These are phyloP conservation scores for Stellera chamaejasme DNA, from an alignment of 345 rosid genomes.

Conservation along the genomic window DNA sequence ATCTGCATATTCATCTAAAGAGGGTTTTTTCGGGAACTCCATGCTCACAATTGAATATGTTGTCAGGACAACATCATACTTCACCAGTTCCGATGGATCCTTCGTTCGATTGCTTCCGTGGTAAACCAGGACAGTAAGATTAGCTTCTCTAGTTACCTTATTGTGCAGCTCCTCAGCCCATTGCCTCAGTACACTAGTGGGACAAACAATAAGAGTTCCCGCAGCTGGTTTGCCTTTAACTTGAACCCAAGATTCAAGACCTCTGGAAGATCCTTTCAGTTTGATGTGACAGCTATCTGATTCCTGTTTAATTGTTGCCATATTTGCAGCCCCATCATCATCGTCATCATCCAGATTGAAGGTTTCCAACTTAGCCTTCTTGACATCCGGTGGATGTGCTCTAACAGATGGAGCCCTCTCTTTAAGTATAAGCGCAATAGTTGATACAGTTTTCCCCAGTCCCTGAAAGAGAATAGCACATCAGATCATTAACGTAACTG, in stretches of 20 bases:
- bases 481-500: background rate
- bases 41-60: slow-evolving; percentile 92
- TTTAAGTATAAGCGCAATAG: slow-evolving; percentile 88
- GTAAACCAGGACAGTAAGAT: slow-evolving; percentile 73
- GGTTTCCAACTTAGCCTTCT: slow-evolving; percentile 40
- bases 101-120: slow-evolving; percentile 88
- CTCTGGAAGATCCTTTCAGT: slow-evolving; percentile 14
- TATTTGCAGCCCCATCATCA: slow-evolving; percentile 24
- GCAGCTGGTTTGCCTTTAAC: slow-evolving; percentile 77
- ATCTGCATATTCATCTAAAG: slow-evolving; percentile 52
- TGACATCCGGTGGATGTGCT: slow-evolving; percentile 24
- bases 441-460: slow-evolving; percentile 88
- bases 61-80: slow-evolving; percentile 90
- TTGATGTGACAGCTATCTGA: slow-evolving; percentile 18
- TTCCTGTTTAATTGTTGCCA: slow-evolving; percentile 20
- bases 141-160: slow-evolving; percentile 66
- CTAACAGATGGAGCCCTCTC: slow-evolving; percentile 53
- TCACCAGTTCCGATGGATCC: slow-evolving; percentile 73
- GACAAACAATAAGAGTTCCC: slow-evolving; percentile 97
- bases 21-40: slow-evolving; percentile 94
- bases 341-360: slow-evolving; percentile 67
- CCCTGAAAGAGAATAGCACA: slow-evolving; percentile 49
- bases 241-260: slow-evolving; percentile 20
- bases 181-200: slow-evolving; percentile 92
- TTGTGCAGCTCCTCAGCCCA: slow-evolving; percentile 81